phyloP scores from a whole-genome alignment of 1,284 basidiomycete genomes.

The Schizophyllum commune region DNA sequence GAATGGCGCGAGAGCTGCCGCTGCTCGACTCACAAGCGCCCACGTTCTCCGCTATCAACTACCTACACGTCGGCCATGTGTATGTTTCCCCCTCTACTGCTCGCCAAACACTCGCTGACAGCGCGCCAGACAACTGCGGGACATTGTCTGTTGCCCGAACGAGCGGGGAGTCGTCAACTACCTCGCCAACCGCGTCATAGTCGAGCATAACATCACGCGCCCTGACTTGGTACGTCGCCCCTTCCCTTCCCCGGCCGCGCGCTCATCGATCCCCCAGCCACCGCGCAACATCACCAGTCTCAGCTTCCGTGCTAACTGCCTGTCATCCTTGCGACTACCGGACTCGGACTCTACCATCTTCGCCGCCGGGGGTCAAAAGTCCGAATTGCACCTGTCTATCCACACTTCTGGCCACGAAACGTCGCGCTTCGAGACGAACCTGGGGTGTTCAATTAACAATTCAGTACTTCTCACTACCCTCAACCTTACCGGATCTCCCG shows the following conservation, averaged over 20 bases:
- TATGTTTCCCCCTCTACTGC: constrained; percentile 25
- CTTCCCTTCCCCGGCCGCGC: too few relatives aligned
- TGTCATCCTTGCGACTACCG: constrained; percentile 31
- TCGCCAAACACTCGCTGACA: constrained; percentile 1
- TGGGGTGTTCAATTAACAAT: constrained; percentile 74
- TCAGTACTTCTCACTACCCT: constrained; percentile 65
- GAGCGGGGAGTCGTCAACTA: constrained; percentile 65
- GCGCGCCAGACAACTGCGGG: constrained; percentile 57
- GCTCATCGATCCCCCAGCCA: constrained; percentile 18
- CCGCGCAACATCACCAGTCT: constrained; percentile 46
- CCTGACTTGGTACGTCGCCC: constrained; percentile 38
- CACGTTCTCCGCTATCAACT: constrained; percentile 35
- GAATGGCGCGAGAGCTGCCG: constrained; percentile 42
- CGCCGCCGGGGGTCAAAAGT: constrained; percentile 76
- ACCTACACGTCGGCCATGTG: constrained; percentile 64
- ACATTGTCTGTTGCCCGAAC: constrained; percentile 67
- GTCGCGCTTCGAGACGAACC: constrained; percentile 31
- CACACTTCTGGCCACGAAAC: constrained; percentile 20
- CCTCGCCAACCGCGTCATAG: constrained; percentile 45
- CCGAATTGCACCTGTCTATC: constrained; percentile 69
- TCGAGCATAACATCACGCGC: constrained; percentile 56
- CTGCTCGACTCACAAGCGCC: constrained; percentile 39
- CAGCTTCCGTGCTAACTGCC: constrained; percentile 60
- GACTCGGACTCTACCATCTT: constrained; percentile 54
- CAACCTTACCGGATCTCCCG: constrained; percentile 45